Percentiles rank a stretch among this genome's conserved stretches.
phyloP scores from a whole-genome alignment of 2,329 filamentous ascomycete genomes.

The Curvularia sp. region DNA sequence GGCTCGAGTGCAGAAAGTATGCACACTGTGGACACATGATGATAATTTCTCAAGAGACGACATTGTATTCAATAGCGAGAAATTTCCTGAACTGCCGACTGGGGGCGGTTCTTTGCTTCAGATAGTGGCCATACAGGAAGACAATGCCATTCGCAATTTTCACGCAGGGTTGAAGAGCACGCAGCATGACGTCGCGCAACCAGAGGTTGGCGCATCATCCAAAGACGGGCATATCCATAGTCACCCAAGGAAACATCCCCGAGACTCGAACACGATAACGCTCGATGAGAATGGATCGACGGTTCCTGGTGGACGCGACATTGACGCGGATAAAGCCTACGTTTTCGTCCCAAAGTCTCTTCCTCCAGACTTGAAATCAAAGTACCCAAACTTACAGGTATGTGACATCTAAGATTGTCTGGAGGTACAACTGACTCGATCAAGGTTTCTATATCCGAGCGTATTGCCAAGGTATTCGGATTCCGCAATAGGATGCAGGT shows the following conservation, averaged over 20 bases:
- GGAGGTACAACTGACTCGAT: constrained; percentile 3
- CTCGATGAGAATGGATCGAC: constrained; percentile 50
- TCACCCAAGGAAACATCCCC: constrained; percentile 34
- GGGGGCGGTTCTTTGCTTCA: constrained; percentile 75
- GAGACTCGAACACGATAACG: constrained; percentile 42
- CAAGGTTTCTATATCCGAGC: constrained; percentile 68
- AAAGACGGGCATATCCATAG: constrained; percentile 26
- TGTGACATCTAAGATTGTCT: background rate
- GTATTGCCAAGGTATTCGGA: constrained; percentile 80
- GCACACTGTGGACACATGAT: constrained; percentile 67
- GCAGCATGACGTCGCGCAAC: constrained; percentile 38
- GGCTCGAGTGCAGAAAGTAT: constrained; percentile 51
- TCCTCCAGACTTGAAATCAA: constrained; percentile 49
- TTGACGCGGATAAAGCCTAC: constrained; percentile 49
- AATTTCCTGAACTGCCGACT: constrained; percentile 69
- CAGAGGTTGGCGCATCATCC: constrained; percentile 32
- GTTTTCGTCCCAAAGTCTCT: constrained; percentile 49
- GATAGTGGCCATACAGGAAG: constrained; percentile 68
- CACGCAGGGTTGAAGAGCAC: constrained; percentile 46
- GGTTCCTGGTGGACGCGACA: constrained; percentile 42
- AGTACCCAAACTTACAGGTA: constrained; percentile 57
- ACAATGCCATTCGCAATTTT: constrained; percentile 57
- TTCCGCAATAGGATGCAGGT: constrained; percentile 79
- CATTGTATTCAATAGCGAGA: constrained; percentile 77
- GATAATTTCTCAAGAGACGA: constrained; percentile 80